These are phyloP conservation scores for Tuber magnatum DNA, from an alignment of 495 filamentous ascomycete genomes.

Conservation along the genomic window DNA sequence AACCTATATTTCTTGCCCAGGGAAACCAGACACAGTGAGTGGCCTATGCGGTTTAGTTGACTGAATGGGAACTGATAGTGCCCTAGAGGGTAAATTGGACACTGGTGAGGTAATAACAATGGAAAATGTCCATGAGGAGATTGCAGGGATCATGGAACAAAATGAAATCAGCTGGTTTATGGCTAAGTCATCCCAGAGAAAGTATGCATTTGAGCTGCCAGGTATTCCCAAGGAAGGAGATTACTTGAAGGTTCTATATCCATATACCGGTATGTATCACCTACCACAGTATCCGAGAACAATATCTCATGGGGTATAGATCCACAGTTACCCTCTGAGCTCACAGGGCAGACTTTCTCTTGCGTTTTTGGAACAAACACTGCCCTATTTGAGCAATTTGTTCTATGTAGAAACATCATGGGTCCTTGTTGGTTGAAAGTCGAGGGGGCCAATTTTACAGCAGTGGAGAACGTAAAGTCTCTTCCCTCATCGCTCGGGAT, in stretches of 20 bases:
- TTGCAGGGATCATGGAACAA: constrained; percentile 74
- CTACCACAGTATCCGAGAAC: not conserved
- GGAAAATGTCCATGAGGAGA: constrained; percentile 82
- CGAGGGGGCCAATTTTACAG: constrained; percentile 68
- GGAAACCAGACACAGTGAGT: constrained; percentile 52
- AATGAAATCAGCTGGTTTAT: constrained; percentile 81
- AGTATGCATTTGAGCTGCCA: constrained; percentile 91
- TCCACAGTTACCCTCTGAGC: constrained; percentile 53
- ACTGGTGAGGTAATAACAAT: constrained; percentile 78
- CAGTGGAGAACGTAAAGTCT: constrained; percentile 59
- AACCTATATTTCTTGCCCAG: constrained; percentile 92
- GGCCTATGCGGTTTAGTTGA: not conserved
- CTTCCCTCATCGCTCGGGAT: not conserved
- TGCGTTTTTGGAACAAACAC: constrained; percentile 93
- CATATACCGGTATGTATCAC: constrained; percentile 53
- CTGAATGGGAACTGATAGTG: constrained; percentile 22
- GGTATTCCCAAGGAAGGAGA: constrained; percentile 80
- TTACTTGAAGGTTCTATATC: constrained; percentile 89
- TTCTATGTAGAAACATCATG: constrained; percentile 96
- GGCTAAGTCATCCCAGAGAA: constrained; percentile 79
- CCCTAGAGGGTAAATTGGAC: constrained; percentile 52
- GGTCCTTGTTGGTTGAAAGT: constrained; percentile 96
- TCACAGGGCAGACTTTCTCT: constrained; percentile 83
- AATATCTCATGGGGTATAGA: constrained; percentile 37
- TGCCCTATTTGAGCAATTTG: constrained; percentile 92